phyloP scores from a whole-genome alignment of 208 protist genomes.

The Trypanosoma rangeli region DNA sequence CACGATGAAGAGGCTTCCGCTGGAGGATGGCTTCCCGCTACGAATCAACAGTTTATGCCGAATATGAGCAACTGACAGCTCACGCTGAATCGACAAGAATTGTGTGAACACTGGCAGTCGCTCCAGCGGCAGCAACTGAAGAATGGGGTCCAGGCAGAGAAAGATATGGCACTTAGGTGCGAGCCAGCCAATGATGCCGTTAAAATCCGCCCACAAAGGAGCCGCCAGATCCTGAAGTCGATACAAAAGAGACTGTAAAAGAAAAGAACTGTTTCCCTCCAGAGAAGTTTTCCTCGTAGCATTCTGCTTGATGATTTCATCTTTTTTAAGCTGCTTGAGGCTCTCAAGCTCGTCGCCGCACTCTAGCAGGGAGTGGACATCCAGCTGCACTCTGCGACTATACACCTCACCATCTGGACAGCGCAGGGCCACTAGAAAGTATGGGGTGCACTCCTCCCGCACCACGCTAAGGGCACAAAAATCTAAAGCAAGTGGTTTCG shows the following conservation, averaged over 20 bases:
- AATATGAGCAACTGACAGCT: constrained; percentile 50
- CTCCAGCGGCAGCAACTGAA: constrained; percentile 74
- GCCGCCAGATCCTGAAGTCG: constrained; percentile 20
- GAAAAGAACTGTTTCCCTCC: background rate
- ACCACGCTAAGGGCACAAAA: constrained; percentile 30
- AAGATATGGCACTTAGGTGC: constrained; percentile 46
- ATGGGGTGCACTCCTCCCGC: constrained; percentile 16
- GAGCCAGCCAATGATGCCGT: constrained; percentile 30
- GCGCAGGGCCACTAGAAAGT: constrained; percentile 54
- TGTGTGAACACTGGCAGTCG: constrained; percentile 35
- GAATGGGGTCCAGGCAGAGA: constrained; percentile 66
- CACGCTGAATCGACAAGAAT: constrained; percentile 56
- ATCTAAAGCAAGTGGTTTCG: constrained; percentile 23
- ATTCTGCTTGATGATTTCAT: constrained; percentile 24
- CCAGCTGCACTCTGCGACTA: constrained; percentile 32
- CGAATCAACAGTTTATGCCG: constrained; percentile 35
- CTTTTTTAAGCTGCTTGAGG: constrained; percentile 16
- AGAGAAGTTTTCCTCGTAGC: background rate
- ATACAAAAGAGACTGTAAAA: constrained; percentile 16
- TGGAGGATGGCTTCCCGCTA: constrained; percentile 16
- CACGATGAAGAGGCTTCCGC: constrained; percentile 41
- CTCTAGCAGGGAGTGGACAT: constrained; percentile 19
- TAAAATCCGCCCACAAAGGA: constrained; percentile 50
- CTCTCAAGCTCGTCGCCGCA: constrained; percentile 27
- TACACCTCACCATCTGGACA: constrained; percentile 52